These are phyloP conservation scores for Diaporthe sp. DNA, from an alignment of 2,329 filamentous ascomycete species.

Conservation along the genomic window DNA sequence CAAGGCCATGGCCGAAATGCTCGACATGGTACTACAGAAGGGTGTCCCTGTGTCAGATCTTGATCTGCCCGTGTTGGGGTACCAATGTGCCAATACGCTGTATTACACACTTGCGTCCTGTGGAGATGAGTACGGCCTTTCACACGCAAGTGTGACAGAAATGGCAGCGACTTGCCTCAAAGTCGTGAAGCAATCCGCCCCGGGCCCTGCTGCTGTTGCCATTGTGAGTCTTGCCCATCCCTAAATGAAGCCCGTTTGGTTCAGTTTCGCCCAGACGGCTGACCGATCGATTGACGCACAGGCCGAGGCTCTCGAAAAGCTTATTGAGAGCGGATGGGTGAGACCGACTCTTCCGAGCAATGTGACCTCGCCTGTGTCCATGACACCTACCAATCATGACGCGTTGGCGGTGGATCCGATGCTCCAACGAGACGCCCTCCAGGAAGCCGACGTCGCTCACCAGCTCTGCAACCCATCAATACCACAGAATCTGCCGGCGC, in stretches of 20 bases:
- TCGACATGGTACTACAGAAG: conserved; percentile 60
- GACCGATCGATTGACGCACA: conserved; percentile 29
- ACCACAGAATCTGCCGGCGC: conserved; percentile 28
- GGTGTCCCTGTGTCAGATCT: conserved; percentile 63
- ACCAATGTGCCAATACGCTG: conserved; percentile 64
- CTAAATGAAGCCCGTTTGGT: neutral
- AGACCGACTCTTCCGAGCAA: conserved; percentile 42
- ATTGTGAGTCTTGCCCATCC: conserved; percentile 50
- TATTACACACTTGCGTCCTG: conserved; percentile 61
- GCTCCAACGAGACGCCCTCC: conserved; percentile 36
- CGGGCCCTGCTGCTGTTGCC: conserved; percentile 60
- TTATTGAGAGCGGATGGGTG: conserved; percentile 55
- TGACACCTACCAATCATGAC: conserved; percentile 29
- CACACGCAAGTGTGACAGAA: conserved; percentile 58
- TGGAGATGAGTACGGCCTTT: conserved; percentile 54
- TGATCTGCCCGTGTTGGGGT: conserved; percentile 65
- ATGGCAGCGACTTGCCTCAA: conserved; percentile 62
- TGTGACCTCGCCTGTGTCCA: conserved; percentile 28
- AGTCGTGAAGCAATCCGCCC: conserved; percentile 61
- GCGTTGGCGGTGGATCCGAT: conserved; percentile 33
- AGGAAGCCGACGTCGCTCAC: conserved; percentile 35
- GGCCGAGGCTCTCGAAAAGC: conserved; percentile 60
- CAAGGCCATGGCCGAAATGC: conserved; percentile 65
- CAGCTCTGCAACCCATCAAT: conserved; percentile 35
- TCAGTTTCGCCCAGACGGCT: neutral